Evolutionary conservation across 192 early-diverging fungal genomes (phyloP), one percentile per base, ranked within the genome.

Genomic region (Gryganskiella cystojenkinii): DNA sequence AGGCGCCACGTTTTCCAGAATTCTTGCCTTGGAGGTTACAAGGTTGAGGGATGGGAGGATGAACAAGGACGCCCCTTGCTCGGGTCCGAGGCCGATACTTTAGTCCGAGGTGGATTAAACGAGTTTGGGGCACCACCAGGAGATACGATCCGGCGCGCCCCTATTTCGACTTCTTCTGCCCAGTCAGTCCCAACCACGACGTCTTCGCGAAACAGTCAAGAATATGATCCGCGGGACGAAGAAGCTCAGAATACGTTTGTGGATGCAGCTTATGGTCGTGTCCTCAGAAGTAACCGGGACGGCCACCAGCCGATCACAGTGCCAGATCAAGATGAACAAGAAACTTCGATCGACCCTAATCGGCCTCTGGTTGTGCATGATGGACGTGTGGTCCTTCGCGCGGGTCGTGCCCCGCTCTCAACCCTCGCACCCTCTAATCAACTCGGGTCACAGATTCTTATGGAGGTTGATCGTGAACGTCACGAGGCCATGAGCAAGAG

Each of bases 1-100:
- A 59, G 73, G 24, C 54, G 73, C 42, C 73, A 67, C 25, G 65
- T 63, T 15, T 76, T 76, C 28, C 73, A 76, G 30, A 63, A 76
- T 17, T 76, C 59, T 6, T 52, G 65, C 24, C 31, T 76, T 0
- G 54, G 37, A 11, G 73, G 73, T 6, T 53, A 52, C 31, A 27
- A 15, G 30, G 63, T 76, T 9, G 73, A 76, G 20, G 73, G 73
- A 20, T 76, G 73, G 73, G 73, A 76, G 20, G 59, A 76, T 49
- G 73, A 62, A 5, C 44, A 51, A 13, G 73, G 73, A 33, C 43
- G 31, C 19, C 61, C 73, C 0, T 46, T 76, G 1, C 54, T 76
- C 28, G 73, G 73, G 3, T 47, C 64, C 7, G 73, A 76, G 47
- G 73, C 73, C 2, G 73, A 76, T 52, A 51, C 56, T 28, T 31